A percentile compares a stretch with the other conserved stretches of the same genome.
phyloP scores from a whole-genome alignment of 2,329 filamentous ascomycete species.

The Thelonectria discophora region DNA sequence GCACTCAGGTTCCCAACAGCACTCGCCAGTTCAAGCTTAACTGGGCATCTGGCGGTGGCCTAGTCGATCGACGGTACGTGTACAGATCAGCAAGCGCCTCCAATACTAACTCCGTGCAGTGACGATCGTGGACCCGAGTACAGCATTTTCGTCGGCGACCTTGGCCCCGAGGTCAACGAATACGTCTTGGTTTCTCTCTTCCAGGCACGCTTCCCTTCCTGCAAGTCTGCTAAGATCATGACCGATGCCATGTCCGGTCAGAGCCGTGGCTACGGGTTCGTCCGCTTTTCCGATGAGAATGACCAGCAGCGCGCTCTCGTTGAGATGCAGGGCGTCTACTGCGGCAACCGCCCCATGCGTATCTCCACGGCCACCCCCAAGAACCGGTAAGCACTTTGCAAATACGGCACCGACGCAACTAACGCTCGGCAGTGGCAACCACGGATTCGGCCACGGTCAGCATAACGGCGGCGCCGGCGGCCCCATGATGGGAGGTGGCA shows the following conservation, averaged over 20 bases:
- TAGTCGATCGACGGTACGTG: conserved; percentile 87
- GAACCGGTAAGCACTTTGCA: conserved; percentile 67
- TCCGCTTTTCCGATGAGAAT: conserved; percentile 93
- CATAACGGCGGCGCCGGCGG: conserved; percentile 53
- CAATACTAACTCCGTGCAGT: conserved; percentile 54
- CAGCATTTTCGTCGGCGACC: conserved; percentile 97
- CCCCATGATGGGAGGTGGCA: conserved; percentile 57
- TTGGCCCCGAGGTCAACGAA: conserved; percentile 98
- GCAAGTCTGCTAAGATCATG: conserved; percentile 99
- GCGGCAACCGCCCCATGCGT: conserved; percentile 97
- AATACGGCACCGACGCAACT: conserved; percentile 2
- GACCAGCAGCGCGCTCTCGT: conserved; percentile 95
- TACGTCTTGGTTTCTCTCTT: conserved; percentile 97
- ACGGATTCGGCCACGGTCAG: conserved; percentile 53
- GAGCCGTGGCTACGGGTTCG: conserved; percentile 97
- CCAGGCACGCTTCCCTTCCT: conserved; percentile 93
- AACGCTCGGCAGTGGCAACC: conserved; percentile 45
- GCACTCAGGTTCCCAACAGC: conserved; percentile 90
- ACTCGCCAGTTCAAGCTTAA: conserved; percentile 97
- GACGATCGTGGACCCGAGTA: conserved; percentile 97
- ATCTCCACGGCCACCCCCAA: conserved; percentile 98
- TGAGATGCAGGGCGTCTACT: conserved; percentile 99
- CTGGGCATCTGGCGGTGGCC: conserved; percentile 96
- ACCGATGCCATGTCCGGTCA: conserved; percentile 97
- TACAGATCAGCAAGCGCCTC: not conserved